Percentiles rank a stretch among this genome's conserved stretches.
phyloP scores from a whole-genome alignment of 73 alveolate genomes.

The Paramecium tetraurelia region DNA sequence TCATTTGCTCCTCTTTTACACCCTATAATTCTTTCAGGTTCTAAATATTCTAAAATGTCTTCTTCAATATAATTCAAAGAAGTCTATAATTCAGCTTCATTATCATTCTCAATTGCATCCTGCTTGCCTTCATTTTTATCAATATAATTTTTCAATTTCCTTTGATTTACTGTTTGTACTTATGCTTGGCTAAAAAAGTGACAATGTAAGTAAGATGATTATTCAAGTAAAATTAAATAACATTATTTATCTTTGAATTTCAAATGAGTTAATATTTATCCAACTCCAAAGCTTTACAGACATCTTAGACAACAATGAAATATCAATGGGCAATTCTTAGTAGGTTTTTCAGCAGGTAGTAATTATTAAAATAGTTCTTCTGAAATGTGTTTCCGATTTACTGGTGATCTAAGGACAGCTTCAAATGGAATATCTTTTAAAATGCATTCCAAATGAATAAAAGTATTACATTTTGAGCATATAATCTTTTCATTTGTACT shows the following conservation, averaged over 20 bases:
- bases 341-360: neutral
- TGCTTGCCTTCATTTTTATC: conserved; percentile 54
- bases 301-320: neutral
- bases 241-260: conserved; percentile 49
- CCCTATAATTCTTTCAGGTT: conserved; percentile 69
- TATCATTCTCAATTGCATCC: conserved; percentile 24
- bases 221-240: conserved; percentile 4
- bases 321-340: neutral
- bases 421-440: conserved; percentile 57
- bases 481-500: conserved; percentile 43
- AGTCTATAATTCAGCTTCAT: conserved; percentile 26
- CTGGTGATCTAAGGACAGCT: conserved; percentile 48
- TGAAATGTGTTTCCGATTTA: conserved; percentile 36
- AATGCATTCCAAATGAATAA: conserved; percentile 60
- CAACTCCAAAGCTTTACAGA: neutral
- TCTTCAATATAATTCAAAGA: conserved; percentile 53
- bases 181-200: conserved; percentile 47
- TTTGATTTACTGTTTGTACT: conserved; percentile 36
- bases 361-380: neutral
- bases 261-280: conserved; percentile 5
- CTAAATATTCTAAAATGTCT: conserved; percentile 57
- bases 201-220: conserved; percentile 62
- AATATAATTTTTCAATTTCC: conserved; percentile 59
- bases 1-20: conserved; percentile 56
- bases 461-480: conserved; percentile 25